Percentiles rank a stretch among this genome's conserved stretches.
Conservation (phyloP, 2,329 filamentous ascomycete genomes). For the Parastagonospora nodorum region DNA sequence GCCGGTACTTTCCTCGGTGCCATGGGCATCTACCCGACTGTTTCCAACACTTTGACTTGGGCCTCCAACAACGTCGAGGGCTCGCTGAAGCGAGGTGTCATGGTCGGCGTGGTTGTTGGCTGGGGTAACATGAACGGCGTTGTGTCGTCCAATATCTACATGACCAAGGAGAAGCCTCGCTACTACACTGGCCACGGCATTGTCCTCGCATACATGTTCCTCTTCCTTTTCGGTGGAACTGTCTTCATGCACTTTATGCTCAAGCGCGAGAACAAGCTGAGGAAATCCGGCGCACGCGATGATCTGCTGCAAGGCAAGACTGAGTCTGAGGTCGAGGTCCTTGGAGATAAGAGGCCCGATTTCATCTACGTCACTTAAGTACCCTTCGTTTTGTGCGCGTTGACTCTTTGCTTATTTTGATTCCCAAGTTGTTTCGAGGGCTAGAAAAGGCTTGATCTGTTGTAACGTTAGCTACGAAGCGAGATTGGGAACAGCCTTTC, state of each 20-base stretch:
- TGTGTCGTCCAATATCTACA: slow-evolving; percentile 81
- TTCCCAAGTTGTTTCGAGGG: background rate
- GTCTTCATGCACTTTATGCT: slow-evolving; percentile 68
- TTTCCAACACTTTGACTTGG: slow-evolving; percentile 88
- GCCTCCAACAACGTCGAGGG: slow-evolving; percentile 87
- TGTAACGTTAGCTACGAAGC: no score
- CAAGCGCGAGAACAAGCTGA: slow-evolving; percentile 69
- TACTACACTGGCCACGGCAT: slow-evolving; percentile 76
- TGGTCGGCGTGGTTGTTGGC: slow-evolving; percentile 82
- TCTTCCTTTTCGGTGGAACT: slow-evolving; percentile 74
- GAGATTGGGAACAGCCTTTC: no score
- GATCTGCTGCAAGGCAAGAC: slow-evolving; percentile 69
- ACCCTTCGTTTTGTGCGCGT: background rate
- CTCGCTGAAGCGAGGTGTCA: slow-evolving; percentile 91
- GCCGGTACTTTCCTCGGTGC: slow-evolving; percentile 84
- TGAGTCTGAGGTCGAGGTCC: slow-evolving; percentile 63
- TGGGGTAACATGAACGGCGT: slow-evolving; percentile 94
- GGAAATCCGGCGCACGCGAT: slow-evolving; percentile 69
- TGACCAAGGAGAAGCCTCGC: slow-evolving; percentile 61
- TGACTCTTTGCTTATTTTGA: no score
- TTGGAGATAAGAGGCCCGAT: slow-evolving; percentile 72
- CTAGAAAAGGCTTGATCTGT: no score
- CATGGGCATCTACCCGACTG: slow-evolving; percentile 84
- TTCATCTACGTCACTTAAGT: slow-evolving; percentile 69
- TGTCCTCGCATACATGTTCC: slow-evolving; percentile 73